phyloP scores from a whole-genome alignment of 371 early-diverging fungal species.

The Apophysomyces elegans region DNA sequence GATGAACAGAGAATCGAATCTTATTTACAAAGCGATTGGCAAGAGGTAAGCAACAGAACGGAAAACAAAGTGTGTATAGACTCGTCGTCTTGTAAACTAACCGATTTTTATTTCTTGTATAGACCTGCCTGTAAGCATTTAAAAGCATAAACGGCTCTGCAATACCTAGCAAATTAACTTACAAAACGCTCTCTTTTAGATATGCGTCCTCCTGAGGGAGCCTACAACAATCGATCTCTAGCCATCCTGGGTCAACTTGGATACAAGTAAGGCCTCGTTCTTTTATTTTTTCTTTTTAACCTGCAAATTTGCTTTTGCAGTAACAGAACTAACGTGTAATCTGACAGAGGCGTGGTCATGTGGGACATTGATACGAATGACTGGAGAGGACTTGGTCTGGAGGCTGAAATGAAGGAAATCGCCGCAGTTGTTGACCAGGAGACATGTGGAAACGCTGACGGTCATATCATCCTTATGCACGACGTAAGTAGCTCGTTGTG shows the following conservation, averaged over 20 bases:
- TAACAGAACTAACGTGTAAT: background rate
- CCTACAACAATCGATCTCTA: conserved; percentile 33
- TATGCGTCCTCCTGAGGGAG: conserved; percentile 61
- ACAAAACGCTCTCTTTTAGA: conserved; percentile 6
- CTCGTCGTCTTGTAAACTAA: background rate
- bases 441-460: conserved; percentile 19
- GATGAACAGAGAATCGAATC: conserved; percentile 32
- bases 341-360: conserved; percentile 31
- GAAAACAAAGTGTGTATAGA: too few relatives aligned
- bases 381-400: conserved; percentile 37
- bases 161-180: background rate
- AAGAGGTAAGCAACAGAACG: conserved; percentile 18
- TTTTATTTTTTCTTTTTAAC: too few relatives aligned
- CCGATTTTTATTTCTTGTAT: conserved; percentile 3
- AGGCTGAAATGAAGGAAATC: conserved; percentile 21
- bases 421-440: conserved; percentile 21
- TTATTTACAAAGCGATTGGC: conserved; percentile 31
- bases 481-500: conserved; percentile 24
- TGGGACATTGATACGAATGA: conserved; percentile 66
- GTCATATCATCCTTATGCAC: conserved; percentile 48
- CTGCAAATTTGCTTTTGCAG: background rate
- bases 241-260: conserved; percentile 48
- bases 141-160: too few relatives aligned
- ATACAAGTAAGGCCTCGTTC: conserved; percentile 33
- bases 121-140: conserved; percentile 41